A percentile compares a stretch with the other conserved stretches of the same genome.
These are phyloP conservation scores for Thozetella sp. DNA, from an alignment of 495 filamentous ascomycete genomes.

Conservation along the genomic window DNA sequence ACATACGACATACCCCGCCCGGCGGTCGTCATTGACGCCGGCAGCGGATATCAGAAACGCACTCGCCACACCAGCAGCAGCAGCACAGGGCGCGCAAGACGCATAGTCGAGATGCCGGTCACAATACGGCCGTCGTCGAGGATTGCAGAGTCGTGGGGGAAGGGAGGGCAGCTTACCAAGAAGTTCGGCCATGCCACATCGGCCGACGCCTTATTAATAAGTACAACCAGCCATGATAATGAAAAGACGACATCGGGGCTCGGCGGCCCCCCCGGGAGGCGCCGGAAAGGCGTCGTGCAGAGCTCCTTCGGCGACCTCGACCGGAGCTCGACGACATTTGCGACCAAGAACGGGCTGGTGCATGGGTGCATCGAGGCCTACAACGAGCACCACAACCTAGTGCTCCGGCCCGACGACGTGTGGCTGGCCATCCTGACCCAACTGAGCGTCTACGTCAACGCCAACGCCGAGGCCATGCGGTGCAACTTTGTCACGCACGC, in stretches of 20 bases:
- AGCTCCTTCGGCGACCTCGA: constrained; percentile 27
- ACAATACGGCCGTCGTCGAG: constrained; percentile 19
- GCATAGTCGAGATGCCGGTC: constrained; percentile 17
- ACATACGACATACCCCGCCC: not conserved
- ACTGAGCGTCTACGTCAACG: constrained; percentile 52
- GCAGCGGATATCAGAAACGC: not conserved
- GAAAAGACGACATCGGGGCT: not conserved
- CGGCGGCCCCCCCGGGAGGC: not conserved
- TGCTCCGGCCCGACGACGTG: constrained; percentile 62
- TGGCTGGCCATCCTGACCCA: constrained; percentile 62
- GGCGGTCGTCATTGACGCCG: too few relatives aligned
- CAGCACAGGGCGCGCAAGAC: not conserved
- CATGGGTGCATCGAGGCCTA: constrained; percentile 51
- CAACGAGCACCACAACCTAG: constrained; percentile 53
- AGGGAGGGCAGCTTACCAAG: constrained; percentile 2
- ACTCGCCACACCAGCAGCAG: not conserved
- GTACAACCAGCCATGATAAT: constrained; percentile 17
- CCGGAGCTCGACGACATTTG: constrained; percentile 29
- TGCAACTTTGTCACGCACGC: constrained; percentile 41
- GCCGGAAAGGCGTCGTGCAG: constrained; percentile 23
- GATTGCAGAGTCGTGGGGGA: constrained; percentile 16
- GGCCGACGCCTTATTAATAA: constrained; percentile 15
- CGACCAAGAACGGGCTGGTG: constrained; percentile 53
- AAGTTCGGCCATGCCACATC: constrained; percentile 16
- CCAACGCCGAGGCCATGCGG: constrained; percentile 44